These are phyloP conservation scores for Trichosanthes truncata DNA, from an alignment of 306 rosid species.

Conservation along the genomic window DNA sequence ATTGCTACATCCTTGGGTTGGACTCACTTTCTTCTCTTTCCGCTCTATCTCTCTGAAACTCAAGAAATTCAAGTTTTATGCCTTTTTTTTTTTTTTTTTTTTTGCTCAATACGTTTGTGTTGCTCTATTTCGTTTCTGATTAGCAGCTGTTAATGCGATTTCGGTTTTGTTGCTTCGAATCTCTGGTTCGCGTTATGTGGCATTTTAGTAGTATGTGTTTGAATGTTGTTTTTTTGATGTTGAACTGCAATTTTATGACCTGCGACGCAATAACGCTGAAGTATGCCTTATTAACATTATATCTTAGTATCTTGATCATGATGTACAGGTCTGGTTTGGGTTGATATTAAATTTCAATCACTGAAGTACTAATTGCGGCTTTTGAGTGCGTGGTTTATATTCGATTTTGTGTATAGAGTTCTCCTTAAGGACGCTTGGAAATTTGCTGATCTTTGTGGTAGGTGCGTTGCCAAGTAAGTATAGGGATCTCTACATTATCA, in stretches of 20 bases:
- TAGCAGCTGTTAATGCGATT: not conserved
- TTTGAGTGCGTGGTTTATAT: not conserved
- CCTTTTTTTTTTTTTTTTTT: not conserved
- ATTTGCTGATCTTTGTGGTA: not conserved
- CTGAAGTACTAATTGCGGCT: not conserved
- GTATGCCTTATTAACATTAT: not conserved
- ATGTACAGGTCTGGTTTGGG: not conserved
- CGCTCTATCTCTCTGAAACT: not conserved
- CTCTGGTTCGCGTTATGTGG: not conserved
- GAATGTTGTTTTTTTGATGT: not conserved
- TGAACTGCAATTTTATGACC: not conserved
- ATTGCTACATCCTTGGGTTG: not conserved
- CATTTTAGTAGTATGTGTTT: not conserved
- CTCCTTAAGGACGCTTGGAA: slow-evolving; percentile 4
- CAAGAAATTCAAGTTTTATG: not conserved
- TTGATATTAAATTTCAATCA: not conserved
- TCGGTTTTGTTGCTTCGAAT: not conserved
- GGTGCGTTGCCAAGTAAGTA: not conserved
- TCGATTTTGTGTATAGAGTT: not conserved
- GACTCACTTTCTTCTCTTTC: not conserved
- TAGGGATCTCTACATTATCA: not conserved
- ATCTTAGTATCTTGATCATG: not conserved
- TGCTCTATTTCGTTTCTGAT: not conserved
- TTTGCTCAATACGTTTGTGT: not conserved
- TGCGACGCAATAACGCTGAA: not conserved